These are phyloP conservation scores for Myxozyma melibiosi DNA, from an alignment of 805 yeast genomes.

Conservation along the genomic window DNA sequence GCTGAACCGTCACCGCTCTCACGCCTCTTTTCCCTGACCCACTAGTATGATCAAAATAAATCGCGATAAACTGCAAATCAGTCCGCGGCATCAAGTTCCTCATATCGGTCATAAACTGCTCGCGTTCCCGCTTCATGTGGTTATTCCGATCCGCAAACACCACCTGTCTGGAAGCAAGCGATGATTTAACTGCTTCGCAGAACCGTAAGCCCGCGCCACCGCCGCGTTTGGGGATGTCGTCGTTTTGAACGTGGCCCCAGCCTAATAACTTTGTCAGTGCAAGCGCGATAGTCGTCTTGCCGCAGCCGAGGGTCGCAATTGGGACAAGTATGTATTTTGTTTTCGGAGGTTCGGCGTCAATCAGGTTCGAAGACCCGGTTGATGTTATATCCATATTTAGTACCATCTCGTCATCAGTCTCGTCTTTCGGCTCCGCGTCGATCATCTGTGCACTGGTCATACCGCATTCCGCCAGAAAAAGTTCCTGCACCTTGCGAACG, in stretches of 20 bases:
- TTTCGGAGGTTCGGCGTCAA: slow-evolving; percentile 33
- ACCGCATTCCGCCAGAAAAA: slow-evolving; percentile 58
- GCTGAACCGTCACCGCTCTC: slow-evolving; percentile 51
- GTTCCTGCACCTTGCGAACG: slow-evolving; percentile 68
- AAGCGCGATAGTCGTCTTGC: slow-evolving; percentile 80
- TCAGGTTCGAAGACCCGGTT: background rate
- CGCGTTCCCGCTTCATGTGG: slow-evolving; percentile 69
- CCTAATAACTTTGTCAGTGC: slow-evolving; percentile 61
- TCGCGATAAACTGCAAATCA: slow-evolving; percentile 60
- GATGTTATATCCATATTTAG: too few species aligned
- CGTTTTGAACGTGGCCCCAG: slow-evolving; percentile 83
- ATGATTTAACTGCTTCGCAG: slow-evolving; percentile 36
- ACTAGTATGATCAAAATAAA: slow-evolving; percentile 59
- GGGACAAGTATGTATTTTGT: slow-evolving; percentile 73
- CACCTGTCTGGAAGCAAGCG: slow-evolving; percentile 48
- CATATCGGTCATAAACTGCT: slow-evolving; percentile 61
- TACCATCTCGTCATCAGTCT: slow-evolving; percentile 1
- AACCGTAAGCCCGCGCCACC: slow-evolving; percentile 33
- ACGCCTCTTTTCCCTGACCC: slow-evolving; percentile 10
- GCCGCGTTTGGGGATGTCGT: slow-evolving; percentile 54
- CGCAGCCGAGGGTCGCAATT: slow-evolving; percentile 90
- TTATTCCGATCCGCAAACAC: slow-evolving; percentile 85
- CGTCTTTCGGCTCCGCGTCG: slow-evolving; percentile 45
- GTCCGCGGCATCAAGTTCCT: slow-evolving; percentile 42
- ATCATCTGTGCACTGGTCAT: slow-evolving; percentile 58